phyloP scores from a whole-genome alignment of 1,284 basidiomycete genomes.

The Apiotrichum mycotoxinovorans region DNA sequence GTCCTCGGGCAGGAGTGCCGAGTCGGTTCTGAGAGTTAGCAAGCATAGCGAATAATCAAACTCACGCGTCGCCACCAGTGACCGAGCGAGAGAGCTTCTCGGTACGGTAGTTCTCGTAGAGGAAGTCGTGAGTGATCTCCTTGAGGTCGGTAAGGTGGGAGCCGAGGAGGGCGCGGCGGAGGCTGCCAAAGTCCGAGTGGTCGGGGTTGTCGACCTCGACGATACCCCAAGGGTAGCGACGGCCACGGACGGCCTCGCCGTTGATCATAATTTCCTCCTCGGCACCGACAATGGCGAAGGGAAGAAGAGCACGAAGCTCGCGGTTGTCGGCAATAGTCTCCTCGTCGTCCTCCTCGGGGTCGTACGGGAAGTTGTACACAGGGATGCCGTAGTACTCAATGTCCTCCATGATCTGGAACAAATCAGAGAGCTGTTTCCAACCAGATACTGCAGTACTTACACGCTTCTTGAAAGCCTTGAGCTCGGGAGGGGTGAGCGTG shows the following conservation, averaged over 20 bases:
- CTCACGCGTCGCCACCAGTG: slow-evolving; percentile 73
- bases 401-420: slow-evolving; percentile 88
- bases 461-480: slow-evolving; percentile 93
- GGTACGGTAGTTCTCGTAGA: slow-evolving; percentile 71
- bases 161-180: slow-evolving; percentile 86
- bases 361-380: slow-evolving; percentile 99
- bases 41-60: slow-evolving; percentile 10
- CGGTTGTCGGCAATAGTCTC: slow-evolving; percentile 98
- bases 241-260: slow-evolving; percentile 83
- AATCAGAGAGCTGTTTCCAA: background rate
- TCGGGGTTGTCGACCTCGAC: slow-evolving; percentile 98
- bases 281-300: slow-evolving; percentile 96
- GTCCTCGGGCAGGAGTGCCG: slow-evolving; percentile 85
- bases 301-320: slow-evolving; percentile 83
- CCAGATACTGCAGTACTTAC: slow-evolving; percentile 55
- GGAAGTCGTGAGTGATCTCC: slow-evolving; percentile 85
- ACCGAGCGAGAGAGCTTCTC: slow-evolving; percentile 96
- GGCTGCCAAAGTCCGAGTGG: slow-evolving; percentile 93
- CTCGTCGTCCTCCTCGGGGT: slow-evolving; percentile 98
- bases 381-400: slow-evolving; percentile 98
- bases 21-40: slow-evolving; percentile 57
- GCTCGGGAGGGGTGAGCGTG: slow-evolving; percentile 84
- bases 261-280: slow-evolving; percentile 94
- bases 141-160: slow-evolving; percentile 94
- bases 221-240: slow-evolving; percentile 95